Base-by-base conservation (phyloP, 345 rosid genomes). In the Populus simonii region DNA sequence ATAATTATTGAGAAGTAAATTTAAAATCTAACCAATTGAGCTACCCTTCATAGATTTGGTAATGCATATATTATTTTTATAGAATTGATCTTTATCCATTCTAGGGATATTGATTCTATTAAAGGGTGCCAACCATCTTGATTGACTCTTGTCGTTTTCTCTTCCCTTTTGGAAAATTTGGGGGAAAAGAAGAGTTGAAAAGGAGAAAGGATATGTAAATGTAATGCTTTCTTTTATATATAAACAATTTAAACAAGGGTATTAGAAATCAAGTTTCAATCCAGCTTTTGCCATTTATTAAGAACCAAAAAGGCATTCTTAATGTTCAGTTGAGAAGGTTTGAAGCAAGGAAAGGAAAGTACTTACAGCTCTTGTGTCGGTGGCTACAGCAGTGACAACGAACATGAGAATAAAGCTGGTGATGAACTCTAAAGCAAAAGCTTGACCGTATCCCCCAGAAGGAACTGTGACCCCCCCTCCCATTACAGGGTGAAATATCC, bases 351-450 rank as follows among this genome's bases (percentile, higher is more conserved):
- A 47, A 47, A 47, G 18, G 53, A 16, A 47, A 47, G 18, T 47
- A 47, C 90, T 76, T 87, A 94, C 96, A 79, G 98, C 97, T 90
- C 93, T 86, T 0, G 93, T 94, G 93, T 94, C 96, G 82, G 98
- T 94, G 86, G 98, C 92, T 2, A 92, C 93, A 61, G 96, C 97
- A 43, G 97, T 92, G 87, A 91, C 92, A 20, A 92, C 97, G 66
- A 92, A 94, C 98, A 94, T 94, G 88, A 92, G 97, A 83, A 83
- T 91, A 85, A 94, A 94, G 78, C 90, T 85, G 59, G 92, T 90
- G 12, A 91, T 91, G 47, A 94, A 91, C 82, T 94, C 98, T 87
- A 91, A 84, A n/a, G 91, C 92, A 77, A 94, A 94, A 70, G 97
- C 96, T 87, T 88, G 89, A 22, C 78, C 87, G 6, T 86, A 82